A percentile compares a stretch with the other conserved stretches of the same genome.
Evolutionary conservation across 768 basidiomycete species (phyloP).

Genomic region (Guyanaporus albipodus): DNA sequence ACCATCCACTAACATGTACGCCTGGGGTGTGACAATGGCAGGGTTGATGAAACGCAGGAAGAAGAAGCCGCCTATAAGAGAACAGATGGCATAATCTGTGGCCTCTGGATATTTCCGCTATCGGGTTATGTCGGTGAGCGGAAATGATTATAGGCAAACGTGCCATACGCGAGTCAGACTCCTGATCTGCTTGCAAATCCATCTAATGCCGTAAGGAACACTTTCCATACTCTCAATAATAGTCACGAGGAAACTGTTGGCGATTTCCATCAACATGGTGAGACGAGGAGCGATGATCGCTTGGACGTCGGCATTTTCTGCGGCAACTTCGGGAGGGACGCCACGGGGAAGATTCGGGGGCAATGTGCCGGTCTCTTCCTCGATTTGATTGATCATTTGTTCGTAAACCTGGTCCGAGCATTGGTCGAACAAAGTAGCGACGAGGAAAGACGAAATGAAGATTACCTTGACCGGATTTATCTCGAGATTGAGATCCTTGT

Average conservation of each 20-base stretch:
- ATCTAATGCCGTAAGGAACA: conserved; percentile 97
- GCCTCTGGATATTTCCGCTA: conserved; percentile 99
- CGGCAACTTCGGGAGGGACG: conserved; percentile 91
- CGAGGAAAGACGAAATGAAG: neutral
- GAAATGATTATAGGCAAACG: neutral
- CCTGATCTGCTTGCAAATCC: conserved; percentile 99
- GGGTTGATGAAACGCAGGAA: conserved; percentile 99
- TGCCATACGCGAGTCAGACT: conserved; percentile 84
- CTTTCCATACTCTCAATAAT: conserved; percentile 99
- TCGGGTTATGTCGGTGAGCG: conserved; percentile 8
- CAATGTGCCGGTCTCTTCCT: conserved; percentile 91
- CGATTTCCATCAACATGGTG: conserved; percentile 99
- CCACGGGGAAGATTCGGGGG: conserved; percentile 90
- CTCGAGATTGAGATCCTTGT: conserved; percentile 98
- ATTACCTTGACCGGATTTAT: conserved; percentile 97
- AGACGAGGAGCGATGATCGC: conserved; percentile 96
- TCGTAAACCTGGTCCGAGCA: conserved; percentile 79
- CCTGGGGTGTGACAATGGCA: conserved; percentile 97
- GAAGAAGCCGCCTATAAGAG: conserved; percentile 98
- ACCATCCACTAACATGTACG: conserved; percentile 98
- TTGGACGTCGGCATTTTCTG: conserved; percentile 92
- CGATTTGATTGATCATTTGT: conserved; percentile 99
- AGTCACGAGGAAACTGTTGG: conserved; percentile 93
- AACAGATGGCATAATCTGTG: conserved; percentile 97
- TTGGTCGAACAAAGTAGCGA: neutral